These are phyloP conservation scores for Fusarium hostae DNA, from an alignment of 2,329 filamentous ascomycete species.

Conservation along the genomic window DNA sequence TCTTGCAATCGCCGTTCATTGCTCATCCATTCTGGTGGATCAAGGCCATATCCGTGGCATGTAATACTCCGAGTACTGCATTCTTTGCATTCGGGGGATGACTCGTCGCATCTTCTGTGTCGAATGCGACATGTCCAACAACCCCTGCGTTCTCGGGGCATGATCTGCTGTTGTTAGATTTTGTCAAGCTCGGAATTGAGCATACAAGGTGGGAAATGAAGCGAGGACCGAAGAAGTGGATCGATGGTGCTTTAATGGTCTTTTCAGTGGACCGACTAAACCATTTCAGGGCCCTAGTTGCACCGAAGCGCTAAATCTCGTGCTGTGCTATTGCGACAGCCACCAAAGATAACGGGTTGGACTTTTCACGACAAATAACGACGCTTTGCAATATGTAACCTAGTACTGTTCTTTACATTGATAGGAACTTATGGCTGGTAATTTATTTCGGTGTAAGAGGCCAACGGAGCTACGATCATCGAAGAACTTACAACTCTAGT, in stretches of 20 bases:
- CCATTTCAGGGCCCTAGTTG: not conserved
- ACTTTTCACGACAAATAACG: not conserved
- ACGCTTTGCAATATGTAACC: rapidly evolving
- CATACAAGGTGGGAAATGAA: not conserved
- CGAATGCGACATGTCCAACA: constrained; percentile 47
- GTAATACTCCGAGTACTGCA: constrained; percentile 38
- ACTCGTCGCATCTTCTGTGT: constrained; percentile 46
- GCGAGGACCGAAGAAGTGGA: not conserved
- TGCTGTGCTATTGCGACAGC: rapidly evolving
- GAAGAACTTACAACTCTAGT: not conserved
- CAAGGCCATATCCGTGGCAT: constrained; percentile 45
- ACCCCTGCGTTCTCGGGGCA: constrained; percentile 34
- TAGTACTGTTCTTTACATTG: too few species aligned
- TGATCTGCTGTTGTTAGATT: not conserved
- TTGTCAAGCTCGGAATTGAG: not conserved
- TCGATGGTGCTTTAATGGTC: not conserved
- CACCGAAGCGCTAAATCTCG: not conserved
- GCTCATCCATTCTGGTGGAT: constrained; percentile 51
- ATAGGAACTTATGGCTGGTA: rapidly evolving
- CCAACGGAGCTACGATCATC: not conserved
- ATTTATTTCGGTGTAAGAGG: rapidly evolving
- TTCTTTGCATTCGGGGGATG: constrained; percentile 37
- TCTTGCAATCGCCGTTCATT: constrained; percentile 43
- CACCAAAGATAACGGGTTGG: not conserved
- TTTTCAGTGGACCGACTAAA: not conserved